Percentiles rank a stretch among this genome's conserved stretches.
Evolutionary conservation across 257 asterid species (phyloP).

Genomic region (Solanum neorickii): DNA sequence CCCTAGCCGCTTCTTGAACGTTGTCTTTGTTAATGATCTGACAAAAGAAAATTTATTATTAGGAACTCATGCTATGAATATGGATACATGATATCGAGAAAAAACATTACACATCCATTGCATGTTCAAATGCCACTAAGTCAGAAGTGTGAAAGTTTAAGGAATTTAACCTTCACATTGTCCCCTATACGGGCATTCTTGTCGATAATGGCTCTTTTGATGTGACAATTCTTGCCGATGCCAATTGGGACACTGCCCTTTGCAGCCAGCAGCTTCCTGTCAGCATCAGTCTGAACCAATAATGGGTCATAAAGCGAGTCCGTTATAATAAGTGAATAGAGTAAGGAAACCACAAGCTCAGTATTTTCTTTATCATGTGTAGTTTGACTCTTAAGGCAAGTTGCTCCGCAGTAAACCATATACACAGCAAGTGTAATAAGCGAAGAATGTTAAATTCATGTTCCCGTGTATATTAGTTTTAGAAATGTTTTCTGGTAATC

Average conservation of each 20-base stretch:
- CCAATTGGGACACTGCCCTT: constrained; percentile 86
- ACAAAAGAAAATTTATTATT: neutral
- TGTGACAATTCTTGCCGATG: constrained; percentile 70
- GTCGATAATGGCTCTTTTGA: constrained; percentile 87
- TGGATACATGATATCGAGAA: neutral
- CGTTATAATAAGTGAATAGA: neutral
- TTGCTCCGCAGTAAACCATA: neutral
- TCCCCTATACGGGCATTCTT: constrained; percentile 89
- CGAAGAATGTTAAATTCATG: neutral
- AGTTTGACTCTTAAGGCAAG: neutral
- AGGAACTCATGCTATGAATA: neutral
- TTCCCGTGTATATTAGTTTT: neutral
- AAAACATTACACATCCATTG: neutral
- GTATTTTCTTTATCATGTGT: neutral
- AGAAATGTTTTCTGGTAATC: neutral
- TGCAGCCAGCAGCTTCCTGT: constrained; percentile 50
- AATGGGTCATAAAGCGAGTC: neutral
- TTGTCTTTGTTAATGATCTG: constrained; percentile 69
- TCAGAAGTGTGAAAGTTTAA: neutral
- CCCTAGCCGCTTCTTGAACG: constrained; percentile 92
- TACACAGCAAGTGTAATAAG: neutral
- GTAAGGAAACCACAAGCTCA: neutral
- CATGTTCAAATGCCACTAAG: neutral
- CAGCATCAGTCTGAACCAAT: constrained; percentile 63
- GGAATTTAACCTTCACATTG: constrained; percentile 47